These are phyloP conservation scores for Jaltomata sinuosa DNA, from an alignment of 257 asterid genomes.

Conservation along the genomic window DNA sequence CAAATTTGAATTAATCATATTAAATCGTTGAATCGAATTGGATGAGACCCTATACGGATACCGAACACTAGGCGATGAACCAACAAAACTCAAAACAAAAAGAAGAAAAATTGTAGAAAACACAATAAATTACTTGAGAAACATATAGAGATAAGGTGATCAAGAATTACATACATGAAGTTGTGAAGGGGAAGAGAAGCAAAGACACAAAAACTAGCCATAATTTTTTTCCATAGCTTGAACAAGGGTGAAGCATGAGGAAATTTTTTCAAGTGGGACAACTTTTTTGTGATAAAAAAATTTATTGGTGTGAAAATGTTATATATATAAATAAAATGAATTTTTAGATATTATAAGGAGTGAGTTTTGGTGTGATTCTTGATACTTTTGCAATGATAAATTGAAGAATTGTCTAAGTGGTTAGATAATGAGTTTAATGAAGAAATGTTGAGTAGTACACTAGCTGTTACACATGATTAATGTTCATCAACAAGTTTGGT, in stretches of 20 bases:
- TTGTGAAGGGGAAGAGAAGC: neutral
- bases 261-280: neutral
- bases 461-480: neutral
- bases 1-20: neutral
- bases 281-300: neutral
- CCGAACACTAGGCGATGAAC: fast-evolving
- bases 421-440: neutral
- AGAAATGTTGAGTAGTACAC: neutral
- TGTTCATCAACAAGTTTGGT: neutral
- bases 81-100: neutral
- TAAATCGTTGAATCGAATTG: no score
- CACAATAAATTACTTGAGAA: neutral
- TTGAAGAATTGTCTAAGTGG: neutral
- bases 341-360: no score
- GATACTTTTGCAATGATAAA: neutral
- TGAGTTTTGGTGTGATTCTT: neutral
- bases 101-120: neutral
- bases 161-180: neutral
- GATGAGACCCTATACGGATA: neutral
- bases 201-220: neutral
- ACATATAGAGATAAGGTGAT: neutral
- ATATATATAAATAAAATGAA: no score
- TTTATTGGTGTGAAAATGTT: neutral
- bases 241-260: neutral
- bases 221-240: neutral